Base-by-base conservation (phyloP, 495 filamentous ascomycete species). In the Oleoguttula mirabilis region DNA sequence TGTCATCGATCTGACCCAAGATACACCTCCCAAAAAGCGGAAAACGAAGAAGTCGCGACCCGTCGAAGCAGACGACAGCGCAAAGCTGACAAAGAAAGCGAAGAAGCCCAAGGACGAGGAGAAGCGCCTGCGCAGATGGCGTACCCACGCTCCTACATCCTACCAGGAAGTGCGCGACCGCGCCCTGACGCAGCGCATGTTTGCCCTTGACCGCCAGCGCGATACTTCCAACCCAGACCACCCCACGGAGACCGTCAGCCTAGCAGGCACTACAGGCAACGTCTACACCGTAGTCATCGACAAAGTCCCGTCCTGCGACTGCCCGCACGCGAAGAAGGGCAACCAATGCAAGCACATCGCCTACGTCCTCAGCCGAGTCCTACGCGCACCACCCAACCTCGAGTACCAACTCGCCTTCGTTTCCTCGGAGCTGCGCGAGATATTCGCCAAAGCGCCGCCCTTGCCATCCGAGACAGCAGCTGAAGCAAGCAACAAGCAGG, bases 321-420 rank as follows among this genome's bases (percentile, higher is more conserved):
- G 84, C 56, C 80, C 81, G 17, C 43, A 50, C 21, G 48, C 48
- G 4, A 24, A 20, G 11, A 51, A 55, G 25, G 73, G 76, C 10
- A 74, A 81, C 43, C 79, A 84, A 48, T 92, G 84, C 71, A 88
- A 88, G 55, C 79, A 83, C 51, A 75, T 82, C 34, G 60, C 73
- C 42, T 83, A 81, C 51, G 76, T 82, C 24, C 62, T 86, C 30
- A 61, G 72, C 6, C 69, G 73, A 12, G 78, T 78, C 10, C 68
- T 87, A 31, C 80, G 73, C 50, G 80, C 74, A 3, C 73, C 72
- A 2, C 53, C 51, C 15, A 54, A 82, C 25, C 65, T 82, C 6
- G 68, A 77, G 27, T 90, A 88, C 49, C 84, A 92, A 58, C 68
- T 84, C 3, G 81, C 80, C 0, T 72, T 88, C 39, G 59, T 84